These are phyloP conservation scores for Trichoderma sp. DNA, from an alignment of 2,329 filamentous ascomycete species.

Conservation along the genomic window DNA sequence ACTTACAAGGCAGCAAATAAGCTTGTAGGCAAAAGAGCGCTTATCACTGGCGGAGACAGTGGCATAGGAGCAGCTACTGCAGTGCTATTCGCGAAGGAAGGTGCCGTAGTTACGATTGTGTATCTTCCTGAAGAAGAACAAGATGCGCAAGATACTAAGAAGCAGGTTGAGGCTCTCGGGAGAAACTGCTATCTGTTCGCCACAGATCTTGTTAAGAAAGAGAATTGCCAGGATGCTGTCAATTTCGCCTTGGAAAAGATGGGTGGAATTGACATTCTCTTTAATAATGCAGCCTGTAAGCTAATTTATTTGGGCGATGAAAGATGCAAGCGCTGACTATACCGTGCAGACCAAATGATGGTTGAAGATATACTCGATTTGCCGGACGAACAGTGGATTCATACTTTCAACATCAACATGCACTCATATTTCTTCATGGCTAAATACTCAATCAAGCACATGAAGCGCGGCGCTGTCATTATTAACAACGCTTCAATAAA, in stretches of 20 bases:
- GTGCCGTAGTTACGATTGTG: conserved; percentile 57
- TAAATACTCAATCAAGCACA: conserved; percentile 58
- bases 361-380: conserved; percentile 46
- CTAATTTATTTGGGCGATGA: background rate
- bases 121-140: conserved; percentile 58
- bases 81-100: conserved; percentile 59
- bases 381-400: conserved; percentile 56
- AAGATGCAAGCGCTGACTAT: background rate
- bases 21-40: conserved; percentile 2
- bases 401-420: conserved; percentile 59
- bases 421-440: conserved; percentile 61
- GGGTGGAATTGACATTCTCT: conserved; percentile 51
- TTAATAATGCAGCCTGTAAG: conserved; percentile 54
- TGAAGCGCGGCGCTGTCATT: conserved; percentile 68
- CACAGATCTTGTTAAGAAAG: conserved; percentile 51
- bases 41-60: conserved; percentile 60
- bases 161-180: conserved; percentile 53
- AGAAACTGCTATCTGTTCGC: conserved; percentile 50
- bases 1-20: conserved; percentile 18
- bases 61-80: conserved; percentile 58
- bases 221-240: conserved; percentile 53
- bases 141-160: conserved; percentile 57
- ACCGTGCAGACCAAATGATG: conserved; percentile 44
- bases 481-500: conserved; percentile 88
- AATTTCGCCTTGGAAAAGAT: conserved; percentile 55